Percentiles rank a stretch among this genome's conserved stretches.
Conservation (phyloP, 2,329 filamentous ascomycete species). For the Acrodontium crateriforme region DNA sequence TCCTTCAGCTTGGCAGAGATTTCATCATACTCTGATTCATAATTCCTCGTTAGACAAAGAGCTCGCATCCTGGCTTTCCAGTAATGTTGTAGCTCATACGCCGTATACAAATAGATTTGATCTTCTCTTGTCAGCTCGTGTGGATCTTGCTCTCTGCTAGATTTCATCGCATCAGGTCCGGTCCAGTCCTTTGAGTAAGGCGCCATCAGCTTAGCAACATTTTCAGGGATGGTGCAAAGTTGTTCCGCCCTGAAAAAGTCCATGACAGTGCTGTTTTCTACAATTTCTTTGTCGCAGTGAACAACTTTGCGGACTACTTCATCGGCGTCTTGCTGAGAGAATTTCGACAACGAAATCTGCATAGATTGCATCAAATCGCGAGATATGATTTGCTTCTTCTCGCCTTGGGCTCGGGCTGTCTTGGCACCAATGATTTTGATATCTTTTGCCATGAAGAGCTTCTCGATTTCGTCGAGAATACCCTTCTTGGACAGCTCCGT, state of each 20-base stretch:
- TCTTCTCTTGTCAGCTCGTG: conserved; percentile 82
- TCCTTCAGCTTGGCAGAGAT: conserved; percentile 73
- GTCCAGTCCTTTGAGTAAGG: conserved; percentile 97
- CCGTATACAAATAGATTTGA: conserved; percentile 86
- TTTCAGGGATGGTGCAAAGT: conserved; percentile 82
- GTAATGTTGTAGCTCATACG: conserved; percentile 90
- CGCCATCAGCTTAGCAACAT: conserved; percentile 77
- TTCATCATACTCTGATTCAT: conserved; percentile 81
- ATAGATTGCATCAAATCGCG: conserved; percentile 79
- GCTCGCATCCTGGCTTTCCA: conserved; percentile 98
- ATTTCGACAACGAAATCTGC: conserved; percentile 88
- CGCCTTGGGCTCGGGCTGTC: conserved; percentile 57
- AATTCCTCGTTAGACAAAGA: conserved; percentile 68
- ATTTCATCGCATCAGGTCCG: conserved; percentile 64
- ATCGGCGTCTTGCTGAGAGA: conserved; percentile 70
- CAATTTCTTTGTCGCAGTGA: conserved; percentile 77
- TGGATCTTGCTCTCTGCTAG: conserved; percentile 73
- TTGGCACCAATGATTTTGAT: conserved; percentile 71
- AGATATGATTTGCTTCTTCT: conserved; percentile 96
- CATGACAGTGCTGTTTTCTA: conserved; percentile 88
- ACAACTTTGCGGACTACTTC: conserved; percentile 88
- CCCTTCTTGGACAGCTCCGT: conserved; percentile 84
- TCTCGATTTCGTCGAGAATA: conserved; percentile 94
- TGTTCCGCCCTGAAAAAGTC: conserved; percentile 91
- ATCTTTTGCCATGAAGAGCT: conserved; percentile 93